Base-by-base conservation (phyloP, 306 rosid species). In the Coriaria nepalensis region DNA sequence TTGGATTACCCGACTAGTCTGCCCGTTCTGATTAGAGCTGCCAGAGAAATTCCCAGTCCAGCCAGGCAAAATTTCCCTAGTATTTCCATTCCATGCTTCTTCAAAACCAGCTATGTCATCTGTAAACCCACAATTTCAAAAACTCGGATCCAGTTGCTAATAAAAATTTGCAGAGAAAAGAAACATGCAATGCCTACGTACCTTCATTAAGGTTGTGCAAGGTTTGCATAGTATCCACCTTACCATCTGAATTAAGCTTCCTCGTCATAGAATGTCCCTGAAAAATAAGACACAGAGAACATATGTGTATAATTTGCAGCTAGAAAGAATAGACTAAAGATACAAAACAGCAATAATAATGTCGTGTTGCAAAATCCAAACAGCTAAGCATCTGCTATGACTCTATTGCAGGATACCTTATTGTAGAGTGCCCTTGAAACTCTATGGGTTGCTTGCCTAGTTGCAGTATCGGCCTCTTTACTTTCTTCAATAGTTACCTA, bases 131-230 rank as follows among this genome's bases (percentile, higher is more conserved):
- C 32, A 9, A 45, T 13, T 33, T 33, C 37, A 48, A 48, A 6
- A 34, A 0, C 8, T 46, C n/a, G n/a, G n/a, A n/a, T n/a, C n/a
- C n/a, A n/a, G n/a, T n/a, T n/a, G n/a, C n/a, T n/a, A n/a, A n/a
- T n/a, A n/a, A n/a, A n/a, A n/a, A n/a, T n/a, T n/a, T 29, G 7
- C 44, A 2, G 13, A 56, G 5, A 45, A 29, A 8, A 41, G 7
- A 13, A 40, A 39, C 6, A 50, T 48, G 39, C 2, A 50, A 57
- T 9, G 15, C n/a, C 29, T 6, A 51, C 49, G 47, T 60, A 90
- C 97, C 95, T 81, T 71, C 80, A 63, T 81, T 51, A 47, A 90
- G 69, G 67, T 90, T 90, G 74, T 84, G 95, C 71, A 84, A 53
- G 55, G 86, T 71, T 72, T 84, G 95, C 92, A 71, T 71, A 6